Base-by-base conservation (phyloP, 441 rosid genomes). In the Brassica hybrid region DNA sequence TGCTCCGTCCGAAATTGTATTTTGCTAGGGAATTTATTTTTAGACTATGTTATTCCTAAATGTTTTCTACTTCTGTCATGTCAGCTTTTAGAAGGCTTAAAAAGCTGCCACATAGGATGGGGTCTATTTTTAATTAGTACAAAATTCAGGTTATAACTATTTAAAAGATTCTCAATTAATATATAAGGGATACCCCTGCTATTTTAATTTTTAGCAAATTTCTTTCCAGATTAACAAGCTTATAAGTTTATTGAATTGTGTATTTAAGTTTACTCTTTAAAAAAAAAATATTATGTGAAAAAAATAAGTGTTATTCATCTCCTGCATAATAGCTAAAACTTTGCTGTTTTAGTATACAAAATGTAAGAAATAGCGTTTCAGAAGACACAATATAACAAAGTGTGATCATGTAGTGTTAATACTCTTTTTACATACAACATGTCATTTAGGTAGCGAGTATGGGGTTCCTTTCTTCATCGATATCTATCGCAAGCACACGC, bases 391-490 rank as follows among this genome's bases (percentile, higher is more conserved):
- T 16, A 59, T 13, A 4, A 63, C 30, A 21, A 16, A 6, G 5
- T 43, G 43, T 77, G 30, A 19, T n/a, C n/a, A n/a, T n/a, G n/a
- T n/a, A n/a, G n/a, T n/a, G n/a, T n/a, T 32, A n/a, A n/a, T n/a
- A 10, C 45, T 58, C 63, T 66, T 18, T 60, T 58, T 32, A 78
- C 77, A 67, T 67, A 61, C 41, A 73, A 21, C 30, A 57, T 43
- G 56, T 13, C 25, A 34, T 16, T 50, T 43, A 76, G 77, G 14
- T 66, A 61, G 75, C 92, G 50, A 89, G 82, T 74, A 86, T 82
- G 4, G 98, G 97, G 81, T 95, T 95, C 81, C 99, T 88, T 61
- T 81, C 89, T 77, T 92, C 93, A 75, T 96, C 98, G 12, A 96
- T 92, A 65, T 93, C 98, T 3, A 96, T 80, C 0, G 84, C 34